Percentiles rank a stretch among this genome's conserved stretches.
These are phyloP conservation scores for Chaetomiaceae sp. DNA, from an alignment of 2,329 filamentous ascomycete genomes.

Conservation along the genomic window DNA sequence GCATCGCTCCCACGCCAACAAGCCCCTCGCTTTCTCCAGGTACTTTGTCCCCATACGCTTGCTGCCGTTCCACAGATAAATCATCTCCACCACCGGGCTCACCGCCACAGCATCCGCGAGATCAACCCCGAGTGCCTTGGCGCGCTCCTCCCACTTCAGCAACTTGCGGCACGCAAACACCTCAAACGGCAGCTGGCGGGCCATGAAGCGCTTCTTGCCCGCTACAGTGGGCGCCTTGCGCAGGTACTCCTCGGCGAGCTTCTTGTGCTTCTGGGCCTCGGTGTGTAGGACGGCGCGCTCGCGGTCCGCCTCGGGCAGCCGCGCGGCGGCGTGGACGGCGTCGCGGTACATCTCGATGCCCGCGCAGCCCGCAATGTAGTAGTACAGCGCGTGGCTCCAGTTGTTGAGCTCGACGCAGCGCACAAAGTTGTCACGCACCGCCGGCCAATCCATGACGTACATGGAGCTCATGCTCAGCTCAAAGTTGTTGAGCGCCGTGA, in stretches of 20 bases:
- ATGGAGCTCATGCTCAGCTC: slow-evolving; percentile 75
- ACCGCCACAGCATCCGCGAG: slow-evolving; percentile 77
- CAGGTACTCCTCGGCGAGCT: slow-evolving; percentile 64
- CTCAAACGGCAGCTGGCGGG: slow-evolving; percentile 84
- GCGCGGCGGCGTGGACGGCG: slow-evolving; percentile 39
- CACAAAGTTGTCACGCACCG: slow-evolving; percentile 71
- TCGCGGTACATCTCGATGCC: slow-evolving; percentile 79
- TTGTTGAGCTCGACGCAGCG: slow-evolving; percentile 75
- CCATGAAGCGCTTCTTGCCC: slow-evolving; percentile 87
- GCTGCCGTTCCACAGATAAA: slow-evolving; percentile 86
- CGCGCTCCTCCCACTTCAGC: slow-evolving; percentile 78
- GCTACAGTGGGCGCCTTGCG: slow-evolving; percentile 67
- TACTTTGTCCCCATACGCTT: slow-evolving; percentile 70
- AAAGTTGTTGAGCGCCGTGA: slow-evolving; percentile 79
- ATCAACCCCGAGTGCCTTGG: slow-evolving; percentile 60
- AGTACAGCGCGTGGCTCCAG: slow-evolving; percentile 87
- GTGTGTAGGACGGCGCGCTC: slow-evolving; percentile 16
- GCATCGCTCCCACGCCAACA: slow-evolving; percentile 63
- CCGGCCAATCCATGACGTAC: slow-evolving; percentile 71
- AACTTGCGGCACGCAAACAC: slow-evolving; percentile 79
- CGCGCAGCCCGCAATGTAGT: slow-evolving; percentile 76
- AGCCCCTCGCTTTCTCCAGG: slow-evolving; percentile 57
- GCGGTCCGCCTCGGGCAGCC: slow-evolving; percentile 15
- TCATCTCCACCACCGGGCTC: slow-evolving; percentile 83
- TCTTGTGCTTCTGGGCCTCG: slow-evolving; percentile 48